A percentile compares a stretch with the other conserved stretches of the same genome.
phyloP scores from a whole-genome alignment of 768 basidiomycete genomes.

The Lyophyllum atratum region DNA sequence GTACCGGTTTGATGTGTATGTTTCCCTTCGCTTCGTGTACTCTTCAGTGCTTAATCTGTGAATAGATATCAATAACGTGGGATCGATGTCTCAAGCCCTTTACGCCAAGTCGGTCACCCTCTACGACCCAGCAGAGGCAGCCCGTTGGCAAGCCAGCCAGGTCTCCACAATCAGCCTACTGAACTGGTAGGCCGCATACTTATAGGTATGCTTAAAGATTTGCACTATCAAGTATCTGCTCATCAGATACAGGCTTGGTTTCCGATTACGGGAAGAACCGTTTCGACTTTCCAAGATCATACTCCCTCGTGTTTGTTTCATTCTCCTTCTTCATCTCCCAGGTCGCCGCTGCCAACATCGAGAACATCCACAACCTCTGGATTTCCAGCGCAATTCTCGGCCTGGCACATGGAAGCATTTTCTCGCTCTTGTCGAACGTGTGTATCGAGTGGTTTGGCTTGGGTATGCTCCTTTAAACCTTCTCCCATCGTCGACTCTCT shows the following conservation, averaged over 20 bases:
- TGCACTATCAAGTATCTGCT: neutral
- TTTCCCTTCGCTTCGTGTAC: neutral
- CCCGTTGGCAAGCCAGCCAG: slow-evolving; percentile 80
- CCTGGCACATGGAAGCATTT: slow-evolving; percentile 69
- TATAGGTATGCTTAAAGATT: slow-evolving; percentile 51
- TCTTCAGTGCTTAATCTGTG: slow-evolving; percentile 2
- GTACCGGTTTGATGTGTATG: slow-evolving; percentile 78
- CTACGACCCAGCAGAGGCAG: slow-evolving; percentile 67
- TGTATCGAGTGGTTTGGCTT: slow-evolving; percentile 90
- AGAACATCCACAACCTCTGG: slow-evolving; percentile 67
- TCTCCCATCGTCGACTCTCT: neutral
- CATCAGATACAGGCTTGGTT: slow-evolving; percentile 45
- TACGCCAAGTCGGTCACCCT: slow-evolving; percentile 58
- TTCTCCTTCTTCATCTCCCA: slow-evolving; percentile 74
- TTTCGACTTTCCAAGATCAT: slow-evolving; percentile 63
- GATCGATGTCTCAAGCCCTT: slow-evolving; percentile 69
- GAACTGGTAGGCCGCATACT: slow-evolving; percentile 81
- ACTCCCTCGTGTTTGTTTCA: slow-evolving; percentile 67
- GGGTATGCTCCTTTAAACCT: slow-evolving; percentile 54
- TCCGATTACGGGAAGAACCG: slow-evolving; percentile 66
- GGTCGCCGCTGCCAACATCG: slow-evolving; percentile 52
- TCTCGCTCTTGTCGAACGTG: slow-evolving; percentile 75
- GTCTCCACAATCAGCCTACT: slow-evolving; percentile 82
- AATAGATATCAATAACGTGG: slow-evolving; percentile 81
- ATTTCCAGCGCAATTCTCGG: slow-evolving; percentile 54